A percentile compares a stretch with the other conserved stretches of the same genome.
Conservation (phyloP, 1,284 basidiomycete genomes). For the Ceratobasidium sp. region DNA sequence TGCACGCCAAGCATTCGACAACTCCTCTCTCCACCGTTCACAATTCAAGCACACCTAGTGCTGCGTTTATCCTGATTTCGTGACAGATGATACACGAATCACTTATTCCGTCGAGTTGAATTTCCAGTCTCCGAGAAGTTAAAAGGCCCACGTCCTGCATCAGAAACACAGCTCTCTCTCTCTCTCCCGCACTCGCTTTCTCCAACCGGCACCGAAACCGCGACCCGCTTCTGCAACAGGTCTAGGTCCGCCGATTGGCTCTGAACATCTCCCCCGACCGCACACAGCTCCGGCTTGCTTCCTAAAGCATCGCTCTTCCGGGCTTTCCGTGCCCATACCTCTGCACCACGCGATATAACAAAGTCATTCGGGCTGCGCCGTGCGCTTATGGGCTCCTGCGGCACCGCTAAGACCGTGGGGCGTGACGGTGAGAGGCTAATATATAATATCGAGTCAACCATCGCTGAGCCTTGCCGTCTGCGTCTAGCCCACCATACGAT, state of each 20-base stretch:
- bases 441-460: not conserved
- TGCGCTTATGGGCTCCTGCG: constrained; percentile 7
- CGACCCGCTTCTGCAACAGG: not conserved
- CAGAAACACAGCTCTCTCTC: not conserved
- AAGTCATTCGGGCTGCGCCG: not conserved
- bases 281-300: not conserved
- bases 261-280: constrained; percentile 13
- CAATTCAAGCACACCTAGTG: constrained; percentile 8
- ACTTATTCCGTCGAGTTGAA: constrained; percentile 5
- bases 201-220: not conserved
- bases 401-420: not conserved
- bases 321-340: not conserved
- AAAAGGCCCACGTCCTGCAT: not conserved
- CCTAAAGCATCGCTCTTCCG: not conserved
- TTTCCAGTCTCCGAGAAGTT: not conserved
- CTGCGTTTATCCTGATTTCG: constrained; percentile 14
- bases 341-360: not conserved
- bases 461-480: not conserved
- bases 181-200: not conserved
- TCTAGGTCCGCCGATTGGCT: not conserved
- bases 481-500: not conserved
- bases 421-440: not conserved
- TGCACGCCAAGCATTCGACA: constrained; percentile 31
- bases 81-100: not conserved
- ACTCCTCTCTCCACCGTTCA: not conserved